Evolutionary conservation across 1,284 basidiomycete species (phyloP), one percentile per base, ranked within the genome.

Genomic region (Melampsora americana): DNA sequence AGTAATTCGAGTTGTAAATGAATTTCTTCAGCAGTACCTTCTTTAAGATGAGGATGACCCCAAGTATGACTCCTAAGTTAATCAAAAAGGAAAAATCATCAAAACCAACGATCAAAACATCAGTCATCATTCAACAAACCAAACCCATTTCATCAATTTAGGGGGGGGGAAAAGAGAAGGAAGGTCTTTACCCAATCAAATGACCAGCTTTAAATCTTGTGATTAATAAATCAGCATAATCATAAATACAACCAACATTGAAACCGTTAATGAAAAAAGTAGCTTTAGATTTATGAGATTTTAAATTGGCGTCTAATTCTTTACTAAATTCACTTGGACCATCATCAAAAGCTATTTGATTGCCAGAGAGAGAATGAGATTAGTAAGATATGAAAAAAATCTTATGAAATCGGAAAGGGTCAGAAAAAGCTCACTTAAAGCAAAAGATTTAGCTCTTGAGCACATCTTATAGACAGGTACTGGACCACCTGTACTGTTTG

Each of bases 321-420:
- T 61, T 46, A 42, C 71, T 66, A 28, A 59, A 56, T 44, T 66
- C 48, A 9, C 46, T 60, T 16, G 64, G 44, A 5, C 71, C 71
- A 73, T 73, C 71, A 56, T 73, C 71, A 53, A 73, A 73, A 42
- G 71, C 71, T 73, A 59, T 39, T 72, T n/a, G 26, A 39, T 23
- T 59, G 9, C 28, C 53, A 7, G 12, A 42, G 12, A 42, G 12
- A 42, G 39, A 42, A 11, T 42, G 39, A 42, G 6, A 42, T 42
- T 5, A 42, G 39, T 59, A 18, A 1, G 28, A 1, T 28, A 59
- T n/a, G 20, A 20, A 5, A 56, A 5, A 6, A 14, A 14, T 59
- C 9, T 23, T 28, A 14, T 28, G 4, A n/a, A n/a, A 59, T n/a
- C n/a, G 6, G 53, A 59, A 59, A 7, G 5, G 23, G 1, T 28